Evolutionary conservation across 116 monocot species (phyloP), one percentile per base, ranked within the genome.

Genomic region (Phalaenopsis hybrid): DNA sequence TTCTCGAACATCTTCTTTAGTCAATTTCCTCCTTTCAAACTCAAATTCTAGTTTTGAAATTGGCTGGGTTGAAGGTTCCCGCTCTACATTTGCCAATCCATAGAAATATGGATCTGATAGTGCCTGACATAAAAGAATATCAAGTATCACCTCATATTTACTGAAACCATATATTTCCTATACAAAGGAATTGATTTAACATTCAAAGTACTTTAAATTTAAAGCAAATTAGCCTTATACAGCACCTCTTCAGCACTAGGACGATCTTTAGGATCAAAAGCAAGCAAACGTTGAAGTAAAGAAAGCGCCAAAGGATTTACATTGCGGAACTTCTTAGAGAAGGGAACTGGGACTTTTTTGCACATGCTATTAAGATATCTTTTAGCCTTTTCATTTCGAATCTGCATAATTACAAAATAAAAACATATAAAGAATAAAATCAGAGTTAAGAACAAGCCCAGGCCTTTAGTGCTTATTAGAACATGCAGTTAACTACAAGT

Each of bases 241-340:
- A 21, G 81, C 78, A 94, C 86, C 92, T 94, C 94, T 83, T 85
- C 94, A 74, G 94, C 92, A 82, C 84, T 78, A 41, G 90, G 92
- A 3, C 94, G 85, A 77, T 94, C 82, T 82, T 94, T 94, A 44
- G 94, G 90, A 88, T 94, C 94, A 89, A 94, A 94, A 55, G 94
- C 87, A 78, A 94, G 86, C 75, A 94, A 80, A 11, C 87, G 82
- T 76, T 89, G 83, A 65, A 94, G 90, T 87, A 94, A 81, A 52
- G 78, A 80, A 23, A 92, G 86, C 65, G 89, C 92, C 85, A 94
- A 77, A 74, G 90, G 92, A 88, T 94, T 86, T 50, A 88, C 85
- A 75, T 86, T 81, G 44, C 85, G 88, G 82, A 94, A 94, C 78
- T 89, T 94, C 28, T 92, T 87, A 21, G 83, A 48, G 73, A 94